phyloP scores from a whole-genome alignment of 2,329 filamentous ascomycete species.

The Lecanicillium sp. region DNA sequence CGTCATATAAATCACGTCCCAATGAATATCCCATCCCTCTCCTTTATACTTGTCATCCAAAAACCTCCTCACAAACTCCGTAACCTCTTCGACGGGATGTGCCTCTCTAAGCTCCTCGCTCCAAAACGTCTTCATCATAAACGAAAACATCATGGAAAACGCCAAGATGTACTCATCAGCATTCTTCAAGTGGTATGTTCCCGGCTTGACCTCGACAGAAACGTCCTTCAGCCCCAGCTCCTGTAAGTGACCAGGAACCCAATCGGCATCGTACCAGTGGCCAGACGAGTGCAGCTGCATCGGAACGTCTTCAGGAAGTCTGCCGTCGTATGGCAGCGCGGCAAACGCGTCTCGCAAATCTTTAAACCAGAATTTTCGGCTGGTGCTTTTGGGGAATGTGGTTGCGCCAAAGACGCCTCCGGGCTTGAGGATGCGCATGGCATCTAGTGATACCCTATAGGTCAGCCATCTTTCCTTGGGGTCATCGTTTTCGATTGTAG shows the following conservation, averaged over 20 bases:
- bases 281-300: constrained; percentile 32
- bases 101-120: constrained; percentile 27
- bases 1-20: constrained; percentile 21
- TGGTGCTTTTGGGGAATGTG: constrained; percentile 25
- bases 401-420: constrained; percentile 29
- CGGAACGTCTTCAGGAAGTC: constrained; percentile 22
- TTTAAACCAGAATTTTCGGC: constrained; percentile 23
- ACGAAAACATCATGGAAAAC: constrained; percentile 30
- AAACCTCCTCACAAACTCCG: constrained; percentile 23
- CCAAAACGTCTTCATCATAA: constrained; percentile 29
- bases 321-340: constrained; percentile 30
- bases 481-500: too few species aligned
- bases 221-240: constrained; percentile 30
- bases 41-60: constrained; percentile 30
- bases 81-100: constrained; percentile 30
- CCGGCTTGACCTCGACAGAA: constrained; percentile 20
- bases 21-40: constrained; percentile 25
- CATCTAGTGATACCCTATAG: constrained; percentile 22
- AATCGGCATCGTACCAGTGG: constrained; percentile 30
- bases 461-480: too few species aligned
- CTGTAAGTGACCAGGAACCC: constrained; percentile 27
- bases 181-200: constrained; percentile 20
- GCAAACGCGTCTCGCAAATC: constrained; percentile 30
- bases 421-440: constrained; percentile 28
- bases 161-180: constrained; percentile 25